Percentiles rank a stretch among this genome's conserved stretches.
phyloP scores from a whole-genome alignment of 306 rosid species.

The Dryas alaskensis region DNA sequence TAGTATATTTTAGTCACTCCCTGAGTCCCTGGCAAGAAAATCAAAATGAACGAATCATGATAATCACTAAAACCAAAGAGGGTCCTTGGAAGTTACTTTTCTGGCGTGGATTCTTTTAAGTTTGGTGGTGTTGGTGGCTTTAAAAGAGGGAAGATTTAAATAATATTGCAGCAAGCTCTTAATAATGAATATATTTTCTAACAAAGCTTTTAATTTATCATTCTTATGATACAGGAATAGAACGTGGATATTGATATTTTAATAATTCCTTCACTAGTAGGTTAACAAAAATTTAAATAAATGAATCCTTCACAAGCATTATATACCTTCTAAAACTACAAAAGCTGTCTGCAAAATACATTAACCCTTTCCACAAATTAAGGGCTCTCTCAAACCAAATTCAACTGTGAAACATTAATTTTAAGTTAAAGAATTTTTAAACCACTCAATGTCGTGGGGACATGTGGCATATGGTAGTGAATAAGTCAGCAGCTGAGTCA shows the following conservation, averaged over 20 bases:
- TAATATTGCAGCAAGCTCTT: constrained; percentile 3
- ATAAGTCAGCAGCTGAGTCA: background rate
- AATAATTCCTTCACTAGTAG: constrained; percentile 9
- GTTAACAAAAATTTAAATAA: background rate
- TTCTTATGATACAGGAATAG: constrained; percentile 35
- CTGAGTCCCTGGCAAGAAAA: too few relatives aligned
- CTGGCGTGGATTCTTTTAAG: constrained; percentile 6
- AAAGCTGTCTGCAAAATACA: constrained; percentile 14
- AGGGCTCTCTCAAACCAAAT: constrained; percentile 17
- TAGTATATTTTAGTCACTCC: too few relatives aligned
- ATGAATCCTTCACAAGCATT: background rate
- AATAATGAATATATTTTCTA: background rate
- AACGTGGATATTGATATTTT: constrained; percentile 14
- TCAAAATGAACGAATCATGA: constrained; percentile 4
- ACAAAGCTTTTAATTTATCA: constrained; percentile 19
- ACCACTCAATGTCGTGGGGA: background rate
- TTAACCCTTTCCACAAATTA: constrained; percentile 19
- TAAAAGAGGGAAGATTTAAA: constrained; percentile 17
- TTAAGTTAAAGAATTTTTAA: background rate
- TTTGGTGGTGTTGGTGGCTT: background rate
- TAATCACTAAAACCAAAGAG: constrained; percentile 26
- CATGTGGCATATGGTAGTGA: constrained; percentile 1
- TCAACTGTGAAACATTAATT: background rate
- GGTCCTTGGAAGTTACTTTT: constrained; percentile 13
- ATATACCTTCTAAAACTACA: background rate